Base-by-base conservation (phyloP, 177 flowering plant genomes). In the Vitis hybrid region DNA sequence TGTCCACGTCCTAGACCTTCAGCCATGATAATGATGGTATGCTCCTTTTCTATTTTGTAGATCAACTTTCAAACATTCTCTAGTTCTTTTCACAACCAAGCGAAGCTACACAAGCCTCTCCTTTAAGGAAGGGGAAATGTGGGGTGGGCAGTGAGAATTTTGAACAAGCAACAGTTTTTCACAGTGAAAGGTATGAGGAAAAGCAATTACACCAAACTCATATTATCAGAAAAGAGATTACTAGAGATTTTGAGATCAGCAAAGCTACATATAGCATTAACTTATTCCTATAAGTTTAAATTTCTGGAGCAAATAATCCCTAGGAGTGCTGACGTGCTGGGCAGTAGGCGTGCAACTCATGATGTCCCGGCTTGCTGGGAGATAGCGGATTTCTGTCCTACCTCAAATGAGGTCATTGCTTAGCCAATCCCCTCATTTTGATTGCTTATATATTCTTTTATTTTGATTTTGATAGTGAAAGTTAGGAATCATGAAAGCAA, bases 381-480 rank as follows among this genome's bases (percentile, higher is more conserved):
- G 52, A 65, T 50, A 12, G 57, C 5, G 7, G 67, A 65, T 51
- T 51, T 51, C 6, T 22, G 5, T 20, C 55, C 67, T 22, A 20
- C n/a, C 13, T 39, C 18, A 3, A 26, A 65, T 65, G 67, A 66
- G 68, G 68, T 65, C 68, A 52, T 55, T 65, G 45, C 68, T 53
- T 51, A 65, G 67, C 67, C 56, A 22, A 65, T 19, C 18, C 20
- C 18, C 55, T 12, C 16, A 52, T 13, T 22, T 19, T 45, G 29
- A 22, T 65, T 62, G 39, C 52, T 10, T 33, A 2, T 12, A 13
- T 15, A 31, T 39, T 14, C 45, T 62, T 39, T n/a, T 18, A 49
- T 39, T n/a, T 3, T 26, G 29, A 26, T 26, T 26, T 26, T 62
- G 22, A 45, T 9, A 18, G 53, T 63, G 66, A 63, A 22, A 51